Evolutionary conservation across 352 stramenopile genomes (phyloP), one percentile per base, ranked within the genome.

Genomic region (Globisporangium perplexum): DNA sequence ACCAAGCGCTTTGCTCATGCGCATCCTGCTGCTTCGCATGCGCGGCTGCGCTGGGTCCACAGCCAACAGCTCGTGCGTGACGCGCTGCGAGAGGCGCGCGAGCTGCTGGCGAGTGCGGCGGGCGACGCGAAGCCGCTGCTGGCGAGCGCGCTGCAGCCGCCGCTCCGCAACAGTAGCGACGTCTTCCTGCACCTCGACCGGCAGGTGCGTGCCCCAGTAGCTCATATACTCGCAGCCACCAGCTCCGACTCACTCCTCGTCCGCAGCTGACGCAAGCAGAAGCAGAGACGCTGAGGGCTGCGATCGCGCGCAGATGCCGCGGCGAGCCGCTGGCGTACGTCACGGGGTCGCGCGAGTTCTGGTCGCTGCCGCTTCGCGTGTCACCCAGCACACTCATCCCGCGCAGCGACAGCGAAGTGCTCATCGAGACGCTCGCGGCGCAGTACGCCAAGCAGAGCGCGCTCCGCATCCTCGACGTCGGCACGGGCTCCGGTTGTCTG

Each of bases 301-400:
- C 50, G 14, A 28, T 81, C 4, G 44, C 62, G 28, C 68, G 67
- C 4, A 64, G 77, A 15, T 53, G 45, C 11, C 47, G 39, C 4
- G 74, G 77, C n/a, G 73, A 91, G 59, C 83, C 83, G 10, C 64
- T 93, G 4, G 83, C 83, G n/a, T 91, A 91, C 45, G 60, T 91
- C 15, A 46, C 76, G 0, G 77, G 74, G 26, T 42, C 47, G 44
- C 88, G 86, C 51, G 80, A 88, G 60, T 93, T 93, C 54, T 93
- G 81, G 80, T 89, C 78, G 1, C 59, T 91, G 44, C 53, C 68
- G 3, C 80, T 91, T 30, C 15, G 33, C 28, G 77, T 91, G 18
- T 70, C 74, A 0, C 62, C 43, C 1, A 70, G 83, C 20, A 91
- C 80, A 26, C 72, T 93, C 33, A 91, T 93, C 51, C 83, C 83